Evolutionary conservation across 495 filamentous ascomycete species (phyloP).

Genomic region (Filosporella fistucella): DNA sequence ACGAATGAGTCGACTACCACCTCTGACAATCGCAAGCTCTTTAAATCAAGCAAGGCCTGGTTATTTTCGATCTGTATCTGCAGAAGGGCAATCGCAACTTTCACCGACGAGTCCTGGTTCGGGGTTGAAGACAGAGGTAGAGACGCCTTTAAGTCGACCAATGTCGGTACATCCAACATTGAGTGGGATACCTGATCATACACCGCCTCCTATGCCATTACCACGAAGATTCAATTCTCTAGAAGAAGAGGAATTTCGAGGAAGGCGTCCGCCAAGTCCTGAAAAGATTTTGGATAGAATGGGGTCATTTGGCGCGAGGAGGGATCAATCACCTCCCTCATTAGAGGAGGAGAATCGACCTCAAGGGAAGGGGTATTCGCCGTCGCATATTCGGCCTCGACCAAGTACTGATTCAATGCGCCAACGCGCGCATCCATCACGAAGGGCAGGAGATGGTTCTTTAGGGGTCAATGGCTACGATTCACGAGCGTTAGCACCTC

Average conservation of each 20-base stretch:
- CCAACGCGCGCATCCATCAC: conserved; percentile 7
- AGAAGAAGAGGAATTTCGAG: conserved; percentile 22
- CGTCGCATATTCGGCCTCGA: conserved; percentile 7
- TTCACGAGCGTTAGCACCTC: conserved; percentile 40
- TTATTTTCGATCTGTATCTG: conserved; percentile 62
- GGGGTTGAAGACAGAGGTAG: conserved; percentile 50
- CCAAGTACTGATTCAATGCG: conserved; percentile 17
- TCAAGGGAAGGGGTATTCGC: conserved; percentile 1
- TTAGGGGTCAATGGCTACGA: conserved; percentile 16
- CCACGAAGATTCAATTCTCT: conserved; percentile 5
- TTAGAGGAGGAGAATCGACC: conserved; percentile 10
- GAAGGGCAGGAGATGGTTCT: conserved; percentile 11
- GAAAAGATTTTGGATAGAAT: neutral
- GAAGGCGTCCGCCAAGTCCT: conserved; percentile 13
- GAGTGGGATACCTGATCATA: conserved; percentile 45
- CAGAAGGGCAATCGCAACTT: conserved; percentile 33
- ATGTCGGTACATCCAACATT: conserved; percentile 70
- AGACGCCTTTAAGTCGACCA: conserved; percentile 58
- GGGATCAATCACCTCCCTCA: conserved; percentile 21
- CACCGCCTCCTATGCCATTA: neutral
- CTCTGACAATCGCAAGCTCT: conserved; percentile 73
- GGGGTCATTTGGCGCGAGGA: conserved; percentile 20
- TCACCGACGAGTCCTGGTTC: conserved; percentile 33
- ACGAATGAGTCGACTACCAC: conserved; percentile 80
- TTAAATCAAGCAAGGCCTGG: conserved; percentile 64